Base-by-base conservation (phyloP, 2,329 filamentous ascomycete genomes). In the Aspergillus tamarii region DNA sequence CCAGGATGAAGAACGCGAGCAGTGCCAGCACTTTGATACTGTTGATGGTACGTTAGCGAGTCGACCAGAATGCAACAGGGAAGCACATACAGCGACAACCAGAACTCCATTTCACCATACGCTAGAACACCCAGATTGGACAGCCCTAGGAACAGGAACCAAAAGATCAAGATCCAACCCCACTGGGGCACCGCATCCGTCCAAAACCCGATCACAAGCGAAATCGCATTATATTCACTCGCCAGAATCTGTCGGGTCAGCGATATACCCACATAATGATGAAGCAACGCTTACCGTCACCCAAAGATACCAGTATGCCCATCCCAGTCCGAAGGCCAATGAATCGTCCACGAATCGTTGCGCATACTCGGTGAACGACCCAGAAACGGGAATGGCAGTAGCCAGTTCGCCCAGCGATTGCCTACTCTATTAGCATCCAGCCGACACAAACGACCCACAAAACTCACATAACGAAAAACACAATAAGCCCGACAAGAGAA, bases 391-490 rank as follows among this genome's bases (percentile, higher is more conserved):
- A 68, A 89, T 92, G 1, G 92, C 78, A 8, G 90, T 92, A 3
- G 90, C 91, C 70, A 93, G 80, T 74, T 93, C 91, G 23, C 91
- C 91, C 8, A 93, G 79, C 5, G 87, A 89, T 80, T 92, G 90
- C 87, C 91, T 92, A 67, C 34, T 16, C 32, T 4, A 34, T 66
- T 75, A 52, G 90, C 85, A 68, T 21, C 14, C 14, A 34, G n/a
- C 26, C 82, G 84, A 64, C 72, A 14, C 8, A n/a, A 67, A 45
- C 9, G 41, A 57, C 12, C 32, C 14, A 21, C 23, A n/a, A 10
- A 14, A 41, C 64, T 55, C 64, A 77, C 77, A 81, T 79, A 48
- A 77, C 74, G 60, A 78, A 78, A 66, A 78, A 85, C 2, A 90
- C 89, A 63, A 93, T 86, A 66, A 92, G 84, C 12, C 89, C 90